Percentiles rank a stretch among this genome's conserved stretches.
Conservation (phyloP, 177 flowering plant genomes). For the Vitis hybrid region DNA sequence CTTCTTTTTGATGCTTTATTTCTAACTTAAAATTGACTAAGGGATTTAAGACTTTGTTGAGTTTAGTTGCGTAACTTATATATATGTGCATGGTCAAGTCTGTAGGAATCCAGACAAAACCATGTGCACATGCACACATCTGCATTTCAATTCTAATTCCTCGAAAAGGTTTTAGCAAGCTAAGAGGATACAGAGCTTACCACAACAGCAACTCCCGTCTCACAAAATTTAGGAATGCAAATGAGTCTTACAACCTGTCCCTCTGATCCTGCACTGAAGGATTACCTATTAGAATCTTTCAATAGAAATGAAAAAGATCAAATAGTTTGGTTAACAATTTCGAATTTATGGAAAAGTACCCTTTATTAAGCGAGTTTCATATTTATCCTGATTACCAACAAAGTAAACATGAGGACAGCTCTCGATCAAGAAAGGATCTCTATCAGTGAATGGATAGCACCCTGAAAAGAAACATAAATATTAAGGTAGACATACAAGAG, state of each 20-base stretch:
- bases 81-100: too few species aligned
- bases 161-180: neutral
- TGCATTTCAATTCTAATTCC: neutral
- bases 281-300: neutral
- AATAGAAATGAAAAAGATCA: neutral
- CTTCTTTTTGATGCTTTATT: too few species aligned
- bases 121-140: too few species aligned
- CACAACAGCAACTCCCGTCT: conserved; percentile 82
- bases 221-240: conserved; percentile 79
- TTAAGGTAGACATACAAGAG: neutral
- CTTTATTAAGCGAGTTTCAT: conserved; percentile 51
- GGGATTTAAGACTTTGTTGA: too few species aligned
- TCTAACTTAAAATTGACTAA: too few species aligned
- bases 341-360: conserved; percentile 41
- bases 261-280: conserved; percentile 63
- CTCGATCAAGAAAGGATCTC: conserved; percentile 89
- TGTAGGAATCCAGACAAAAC: too few species aligned
- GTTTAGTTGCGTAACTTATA: too few species aligned
- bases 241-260: conserved; percentile 88
- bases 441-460: conserved; percentile 92
- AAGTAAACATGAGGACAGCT: conserved; percentile 96
- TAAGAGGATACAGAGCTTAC: conserved; percentile 38
- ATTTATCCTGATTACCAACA: conserved; percentile 84
- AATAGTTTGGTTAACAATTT: neutral
- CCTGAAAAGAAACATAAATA: conserved; percentile 40